Base-by-base conservation (phyloP, 345 rosid genomes). In the Eucalyptus fibrosa region DNA sequence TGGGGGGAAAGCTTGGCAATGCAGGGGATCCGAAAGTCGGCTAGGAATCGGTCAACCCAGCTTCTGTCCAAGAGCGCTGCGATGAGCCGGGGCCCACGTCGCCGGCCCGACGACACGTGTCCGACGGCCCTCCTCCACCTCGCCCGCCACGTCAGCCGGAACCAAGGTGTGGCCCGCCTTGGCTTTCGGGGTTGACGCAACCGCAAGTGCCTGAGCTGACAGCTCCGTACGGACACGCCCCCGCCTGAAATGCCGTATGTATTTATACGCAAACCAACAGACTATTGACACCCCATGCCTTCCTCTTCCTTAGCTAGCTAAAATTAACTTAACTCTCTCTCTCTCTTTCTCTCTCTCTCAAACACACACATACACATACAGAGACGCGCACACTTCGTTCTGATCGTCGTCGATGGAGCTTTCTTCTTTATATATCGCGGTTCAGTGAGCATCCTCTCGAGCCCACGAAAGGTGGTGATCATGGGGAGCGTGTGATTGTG, bases 261-360 rank as follows among this genome's bases (percentile, higher is more conserved):
- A 88, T 88, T 45, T 42, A 14, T 87, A 28, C 62, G 90, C 90
- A 87, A 88, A 88, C 89, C 86, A 90, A 92, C 90, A 91, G 12
- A 89, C 87, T 89, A 90, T 89, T 83, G 92, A 93, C 94, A 91
- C 90, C 94, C 92, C 93, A 90, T 69, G 16, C 87, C 82, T 88
- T 86, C 91, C 95, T 50, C 90, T 91, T 93, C 91, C 91, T 56
- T 86, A 88, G 90, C 94, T 59, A 37, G 55, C 92, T 59, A 37
- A 62, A 56, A 42, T 30, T 47, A 47, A 60, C 21, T 30, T 5
- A 4, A 37, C 40, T 37, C 88, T 86, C 90, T 81, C 62, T 89
- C 59, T 51, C 21, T 67, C 56, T 42, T 32, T 59, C 55, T 55
- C 88, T 87, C 87, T 65, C n/a, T 59, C 50, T 53, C 40, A n/a